A percentile compares a stretch with the other conserved stretches of the same genome.
These are phyloP conservation scores for Wickerhamomyces chambardii DNA, from an alignment of 805 yeast genomes.

Conservation along the genomic window DNA sequence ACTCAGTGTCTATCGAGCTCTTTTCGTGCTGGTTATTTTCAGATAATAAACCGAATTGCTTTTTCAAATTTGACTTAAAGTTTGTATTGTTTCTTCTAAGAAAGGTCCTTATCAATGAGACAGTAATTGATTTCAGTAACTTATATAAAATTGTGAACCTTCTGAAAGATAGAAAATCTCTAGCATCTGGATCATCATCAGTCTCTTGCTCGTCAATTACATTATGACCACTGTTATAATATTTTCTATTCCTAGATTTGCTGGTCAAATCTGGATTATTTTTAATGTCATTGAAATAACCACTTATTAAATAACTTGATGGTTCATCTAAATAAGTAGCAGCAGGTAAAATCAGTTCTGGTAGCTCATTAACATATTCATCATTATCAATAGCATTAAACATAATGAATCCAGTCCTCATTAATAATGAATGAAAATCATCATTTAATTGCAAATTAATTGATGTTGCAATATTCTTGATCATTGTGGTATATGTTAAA, in stretches of 20 bases:
- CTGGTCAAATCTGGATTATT: slow-evolving; percentile 11
- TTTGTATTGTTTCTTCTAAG: background rate
- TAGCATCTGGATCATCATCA: slow-evolving; percentile 14
- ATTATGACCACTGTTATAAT: slow-evolving; percentile 11
- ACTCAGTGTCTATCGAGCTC: slow-evolving; percentile 21
- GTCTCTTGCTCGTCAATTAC: slow-evolving; percentile 8
- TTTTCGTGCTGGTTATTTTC: slow-evolving; percentile 22
- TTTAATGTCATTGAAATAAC: slow-evolving; percentile 15
- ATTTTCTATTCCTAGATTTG: background rate
- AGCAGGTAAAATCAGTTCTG: slow-evolving; percentile 35
- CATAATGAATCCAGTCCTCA: slow-evolving; percentile 52
- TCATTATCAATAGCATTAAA: slow-evolving; percentile 61
- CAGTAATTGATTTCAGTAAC: background rate
- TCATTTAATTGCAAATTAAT: slow-evolving; percentile 33
- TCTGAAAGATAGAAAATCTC: slow-evolving; percentile 21
- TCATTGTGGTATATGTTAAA: slow-evolving; percentile 25
- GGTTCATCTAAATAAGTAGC: slow-evolving; percentile 44
- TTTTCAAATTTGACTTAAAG: no score
- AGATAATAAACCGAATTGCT: no score
- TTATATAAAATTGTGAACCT: background rate
- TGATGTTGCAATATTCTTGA: slow-evolving; percentile 27
- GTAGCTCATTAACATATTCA: slow-evolving; percentile 53
- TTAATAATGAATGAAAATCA: slow-evolving; percentile 57
- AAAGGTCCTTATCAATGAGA: no score
- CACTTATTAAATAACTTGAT: slow-evolving; percentile 10